A percentile compares a stretch with the other conserved stretches of the same genome.
Conservation (phyloP, 352 stramenopile species). For the Pythium phragmitis region DNA sequence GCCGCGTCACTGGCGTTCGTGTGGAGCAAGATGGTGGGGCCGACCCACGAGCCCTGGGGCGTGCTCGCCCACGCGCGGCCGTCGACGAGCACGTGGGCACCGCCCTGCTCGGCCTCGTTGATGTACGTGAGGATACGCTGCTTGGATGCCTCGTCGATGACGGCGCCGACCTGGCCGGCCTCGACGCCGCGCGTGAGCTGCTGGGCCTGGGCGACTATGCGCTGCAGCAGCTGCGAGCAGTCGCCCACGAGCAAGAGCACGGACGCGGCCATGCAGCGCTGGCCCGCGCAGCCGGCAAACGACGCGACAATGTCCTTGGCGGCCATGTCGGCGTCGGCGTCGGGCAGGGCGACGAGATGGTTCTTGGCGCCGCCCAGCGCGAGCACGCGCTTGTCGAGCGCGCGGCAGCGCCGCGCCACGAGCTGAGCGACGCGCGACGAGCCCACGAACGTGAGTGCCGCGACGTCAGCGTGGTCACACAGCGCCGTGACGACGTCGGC, state of each 20-base stretch:
- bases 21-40: constrained; percentile 95
- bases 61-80: constrained; percentile 79
- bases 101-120: constrained; percentile 81
- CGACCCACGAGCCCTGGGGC: constrained; percentile 85
- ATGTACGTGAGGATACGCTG: constrained; percentile 95
- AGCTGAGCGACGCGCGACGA: constrained; percentile 92
- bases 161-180: constrained; percentile 92
- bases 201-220: constrained; percentile 86
- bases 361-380: constrained; percentile 97
- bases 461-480: constrained; percentile 90
- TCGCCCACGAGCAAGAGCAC: constrained; percentile 92
- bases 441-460: constrained; percentile 95
- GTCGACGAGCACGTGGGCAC: constrained; percentile 92
- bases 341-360: constrained; percentile 94
- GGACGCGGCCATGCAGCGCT: constrained; percentile 96
- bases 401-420: constrained; percentile 88
- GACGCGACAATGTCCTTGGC: constrained; percentile 95
- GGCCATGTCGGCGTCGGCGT: constrained; percentile 92
- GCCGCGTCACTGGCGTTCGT: constrained; percentile 80
- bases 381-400: constrained; percentile 93
- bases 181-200: constrained; percentile 86
- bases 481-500: constrained; percentile 89
- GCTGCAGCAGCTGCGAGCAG: constrained; percentile 72
- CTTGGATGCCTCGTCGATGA: constrained; percentile 93
- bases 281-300: constrained; percentile 95